Evolutionary conservation across 352 stramenopile species (phyloP).

Genomic region (Phytophthora meadii): DNA sequence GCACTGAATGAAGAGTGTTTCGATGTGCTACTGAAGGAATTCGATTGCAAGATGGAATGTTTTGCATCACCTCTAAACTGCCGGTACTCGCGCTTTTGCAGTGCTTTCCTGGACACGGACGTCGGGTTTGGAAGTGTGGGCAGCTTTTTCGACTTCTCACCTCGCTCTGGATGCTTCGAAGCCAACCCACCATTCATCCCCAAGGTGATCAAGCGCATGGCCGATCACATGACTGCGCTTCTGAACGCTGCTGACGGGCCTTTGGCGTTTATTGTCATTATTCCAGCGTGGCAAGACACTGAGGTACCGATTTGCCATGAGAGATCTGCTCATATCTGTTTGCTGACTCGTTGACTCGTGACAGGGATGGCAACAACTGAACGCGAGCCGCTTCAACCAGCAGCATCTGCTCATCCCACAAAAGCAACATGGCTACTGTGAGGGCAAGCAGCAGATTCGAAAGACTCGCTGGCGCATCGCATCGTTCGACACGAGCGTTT

Average conservation of each 20-base stretch:
- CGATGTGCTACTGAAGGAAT: constrained; percentile 89
- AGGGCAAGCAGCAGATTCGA: constrained; percentile 92
- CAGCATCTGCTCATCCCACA: constrained; percentile 77
- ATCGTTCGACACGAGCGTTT: constrained; percentile 96
- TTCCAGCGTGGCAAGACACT: constrained; percentile 90
- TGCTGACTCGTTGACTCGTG: constrained; percentile 3
- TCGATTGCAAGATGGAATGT: constrained; percentile 94
- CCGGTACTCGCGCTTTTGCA: constrained; percentile 91
- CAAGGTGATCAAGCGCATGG: constrained; percentile 92
- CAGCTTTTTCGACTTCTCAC: constrained; percentile 94
- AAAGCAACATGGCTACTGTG: constrained; percentile 91
- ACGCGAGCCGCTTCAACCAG: constrained; percentile 80
- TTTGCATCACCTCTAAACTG: constrained; percentile 96
- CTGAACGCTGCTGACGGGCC: constrained; percentile 67
- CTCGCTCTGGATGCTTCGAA: constrained; percentile 89
- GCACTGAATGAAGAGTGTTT: constrained; percentile 93
- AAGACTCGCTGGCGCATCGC: constrained; percentile 90
- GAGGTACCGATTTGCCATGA: constrained; percentile 37
- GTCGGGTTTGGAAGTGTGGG: constrained; percentile 90
- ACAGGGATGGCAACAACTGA: constrained; percentile 83
- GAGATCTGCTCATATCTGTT: neutral
- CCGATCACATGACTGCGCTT: constrained; percentile 85
- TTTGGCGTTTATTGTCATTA: constrained; percentile 93
- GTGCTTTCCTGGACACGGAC: constrained; percentile 90
- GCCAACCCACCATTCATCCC: constrained; percentile 96